These are phyloP conservation scores for Knufia petricola DNA, from an alignment of 2,329 filamentous ascomycete genomes.

Conservation along the genomic window DNA sequence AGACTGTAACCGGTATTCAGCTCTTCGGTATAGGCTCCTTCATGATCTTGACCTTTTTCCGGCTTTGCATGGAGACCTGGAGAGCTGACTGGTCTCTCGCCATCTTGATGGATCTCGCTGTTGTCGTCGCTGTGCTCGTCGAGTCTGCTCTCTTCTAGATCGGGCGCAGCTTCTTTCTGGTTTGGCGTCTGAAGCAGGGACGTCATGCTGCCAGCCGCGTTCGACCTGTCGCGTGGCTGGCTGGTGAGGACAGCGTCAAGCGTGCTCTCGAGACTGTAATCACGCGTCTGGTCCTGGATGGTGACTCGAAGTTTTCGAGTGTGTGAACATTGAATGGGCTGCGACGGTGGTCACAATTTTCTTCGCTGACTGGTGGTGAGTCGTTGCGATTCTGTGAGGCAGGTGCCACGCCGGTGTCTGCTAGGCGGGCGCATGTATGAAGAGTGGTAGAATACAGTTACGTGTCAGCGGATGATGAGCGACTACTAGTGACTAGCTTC, in stretches of 20 bases:
- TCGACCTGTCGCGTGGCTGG: background rate
- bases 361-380: background rate
- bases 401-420: background rate
- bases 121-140: conserved; percentile 9
- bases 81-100: conserved; percentile 12
- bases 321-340: background rate
- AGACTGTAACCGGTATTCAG: conserved; percentile 25
- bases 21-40: conserved; percentile 2
- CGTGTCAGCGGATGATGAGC: background rate
- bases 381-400: background rate
- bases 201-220: conserved; percentile 1
- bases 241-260: background rate
- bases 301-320: no score
- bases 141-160: background rate
- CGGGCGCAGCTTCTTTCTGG: background rate
- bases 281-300: no score
- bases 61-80: conserved; percentile 10
- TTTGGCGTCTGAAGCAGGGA: background rate
- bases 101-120: conserved; percentile 8
- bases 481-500: no score
- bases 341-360: no score
- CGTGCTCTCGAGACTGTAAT: no score
- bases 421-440: background rate
- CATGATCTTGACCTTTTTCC: conserved; percentile 9
- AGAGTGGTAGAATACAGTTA: background rate